Percentiles rank a stretch among this genome's conserved stretches.
Evolutionary conservation across 257 asterid species (phyloP).

Genomic region (Eustoma russellianum): DNA sequence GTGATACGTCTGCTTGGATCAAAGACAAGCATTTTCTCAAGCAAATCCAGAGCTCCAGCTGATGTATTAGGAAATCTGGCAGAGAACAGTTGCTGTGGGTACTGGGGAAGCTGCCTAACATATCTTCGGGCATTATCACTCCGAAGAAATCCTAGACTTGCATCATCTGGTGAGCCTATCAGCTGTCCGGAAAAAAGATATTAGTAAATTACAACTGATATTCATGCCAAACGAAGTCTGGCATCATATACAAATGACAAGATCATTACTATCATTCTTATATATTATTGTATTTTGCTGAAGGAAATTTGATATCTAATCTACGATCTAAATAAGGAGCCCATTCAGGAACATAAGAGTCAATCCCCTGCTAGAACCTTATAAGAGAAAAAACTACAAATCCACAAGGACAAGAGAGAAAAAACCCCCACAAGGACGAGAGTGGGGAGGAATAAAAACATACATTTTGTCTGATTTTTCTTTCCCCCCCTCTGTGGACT

Average conservation of each 20-base stretch:
- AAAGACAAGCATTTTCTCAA: conserved; percentile 50
- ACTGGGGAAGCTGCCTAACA: conserved; percentile 50
- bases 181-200: conserved; percentile 22
- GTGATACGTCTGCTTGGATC: conserved; percentile 47
- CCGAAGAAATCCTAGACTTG: conserved; percentile 51
- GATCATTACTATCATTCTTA: too few relatives aligned
- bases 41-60: conserved; percentile 43
- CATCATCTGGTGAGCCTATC: conserved; percentile 51
- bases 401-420: too few relatives aligned
- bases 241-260: not conserved
- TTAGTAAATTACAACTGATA: not conserved
- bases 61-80: conserved; percentile 33
- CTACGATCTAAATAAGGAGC: too few relatives aligned
- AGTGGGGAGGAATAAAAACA: too few relatives aligned
- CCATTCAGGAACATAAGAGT: too few relatives aligned
- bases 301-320: too few relatives aligned
- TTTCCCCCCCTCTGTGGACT: too few relatives aligned
- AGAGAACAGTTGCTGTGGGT: conserved; percentile 35
- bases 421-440: too few relatives aligned
- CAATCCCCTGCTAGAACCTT: too few relatives aligned
- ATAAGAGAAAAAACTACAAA: too few relatives aligned
- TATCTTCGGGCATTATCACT: conserved; percentile 54
- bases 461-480: too few relatives aligned
- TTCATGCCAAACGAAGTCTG: not conserved
- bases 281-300: too few relatives aligned